Conservation (phyloP, 2,329 filamentous ascomycete genomes). For the Cladosporium cucumerinum region DNA sequence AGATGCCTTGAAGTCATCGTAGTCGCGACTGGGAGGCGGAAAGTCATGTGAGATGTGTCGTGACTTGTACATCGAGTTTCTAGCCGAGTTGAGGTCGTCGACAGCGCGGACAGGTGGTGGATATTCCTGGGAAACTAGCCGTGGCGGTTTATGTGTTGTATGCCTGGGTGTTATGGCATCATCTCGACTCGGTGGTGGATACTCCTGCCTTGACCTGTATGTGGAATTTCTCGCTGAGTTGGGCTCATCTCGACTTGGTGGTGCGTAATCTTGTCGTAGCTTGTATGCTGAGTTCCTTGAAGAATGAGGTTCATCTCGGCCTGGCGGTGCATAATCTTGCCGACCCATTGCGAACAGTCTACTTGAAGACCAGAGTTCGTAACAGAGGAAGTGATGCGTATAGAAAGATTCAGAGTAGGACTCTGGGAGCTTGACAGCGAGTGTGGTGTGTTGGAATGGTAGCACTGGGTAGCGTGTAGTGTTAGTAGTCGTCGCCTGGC, state of each 20-base stretch:
- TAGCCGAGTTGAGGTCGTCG: constrained; percentile 15
- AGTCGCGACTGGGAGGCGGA: constrained; percentile 16
- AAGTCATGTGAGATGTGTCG: constrained; percentile 28
- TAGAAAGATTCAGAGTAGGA: not conserved
- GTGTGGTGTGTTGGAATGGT: not conserved
- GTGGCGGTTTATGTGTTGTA: constrained; percentile 31
- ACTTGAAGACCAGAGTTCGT: not conserved
- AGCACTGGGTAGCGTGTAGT: constrained; percentile 11
- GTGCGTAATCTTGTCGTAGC: constrained; percentile 20
- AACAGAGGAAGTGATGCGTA: not conserved
- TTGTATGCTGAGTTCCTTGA: constrained; percentile 28
- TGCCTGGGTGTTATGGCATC: constrained; percentile 16
- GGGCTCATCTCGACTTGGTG: constrained; percentile 17
- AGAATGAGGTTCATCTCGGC: constrained; percentile 17
- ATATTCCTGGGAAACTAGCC: constrained; percentile 19
- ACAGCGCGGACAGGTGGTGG: constrained; percentile 14
- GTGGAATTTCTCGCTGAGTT: constrained; percentile 21
- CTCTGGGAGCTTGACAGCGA: not conserved
- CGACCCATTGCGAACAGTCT: constrained; percentile 3
- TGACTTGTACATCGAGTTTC: constrained; percentile 29
- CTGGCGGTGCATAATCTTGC: constrained; percentile 10
- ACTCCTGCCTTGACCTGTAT: constrained; percentile 28
- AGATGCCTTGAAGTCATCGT: constrained; percentile 15
- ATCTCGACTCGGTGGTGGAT: constrained; percentile 16
- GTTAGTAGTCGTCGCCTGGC: constrained; percentile 13